Evolutionary conservation across 192 early-diverging fungal species (phyloP).

Genomic region (Gaertneriomyces semiglobifer): DNA sequence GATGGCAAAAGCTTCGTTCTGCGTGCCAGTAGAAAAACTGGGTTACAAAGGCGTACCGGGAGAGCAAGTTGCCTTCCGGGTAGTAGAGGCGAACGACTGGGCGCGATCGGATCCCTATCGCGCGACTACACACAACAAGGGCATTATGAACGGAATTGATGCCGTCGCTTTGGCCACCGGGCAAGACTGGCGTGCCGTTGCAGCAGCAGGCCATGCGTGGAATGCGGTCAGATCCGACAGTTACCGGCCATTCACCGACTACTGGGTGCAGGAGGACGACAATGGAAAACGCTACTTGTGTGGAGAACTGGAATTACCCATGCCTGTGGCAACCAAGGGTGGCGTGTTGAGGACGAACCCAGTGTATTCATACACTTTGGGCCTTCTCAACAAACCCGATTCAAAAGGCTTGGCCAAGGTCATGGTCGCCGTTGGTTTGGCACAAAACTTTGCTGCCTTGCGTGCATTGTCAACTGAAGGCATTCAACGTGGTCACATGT

Average conservation of each 20-base stretch:
- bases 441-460: conserved; percentile 78
- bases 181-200: conserved; percentile 77
- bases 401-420: conserved; percentile 56
- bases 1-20: conserved; percentile 55
- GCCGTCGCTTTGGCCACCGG: conserved; percentile 72
- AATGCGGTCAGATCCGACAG: conserved; percentile 33
- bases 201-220: conserved; percentile 69
- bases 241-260: conserved; percentile 67
- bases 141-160: conserved; percentile 80
- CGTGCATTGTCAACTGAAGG: conserved; percentile 70
- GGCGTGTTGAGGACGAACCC: conserved; percentile 73
- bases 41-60: conserved; percentile 65
- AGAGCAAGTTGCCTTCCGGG: conserved; percentile 56
- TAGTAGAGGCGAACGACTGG: conserved; percentile 69
- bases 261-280: conserved; percentile 63
- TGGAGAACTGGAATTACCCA: conserved; percentile 66
- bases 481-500: conserved; percentile 73
- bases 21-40: conserved; percentile 57
- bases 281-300: conserved; percentile 49
- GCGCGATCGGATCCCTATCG: conserved; percentile 67
- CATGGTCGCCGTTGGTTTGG: conserved; percentile 66
- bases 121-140: conserved; percentile 75
- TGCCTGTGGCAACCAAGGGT: conserved; percentile 71
- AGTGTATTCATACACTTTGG: conserved; percentile 62
- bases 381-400: conserved; percentile 61